Percentiles rank a stretch among this genome's conserved stretches.
These are phyloP conservation scores for Paramecium biaurelia DNA, from an alignment of 73 alveolate species.

Conservation along the genomic window DNA sequence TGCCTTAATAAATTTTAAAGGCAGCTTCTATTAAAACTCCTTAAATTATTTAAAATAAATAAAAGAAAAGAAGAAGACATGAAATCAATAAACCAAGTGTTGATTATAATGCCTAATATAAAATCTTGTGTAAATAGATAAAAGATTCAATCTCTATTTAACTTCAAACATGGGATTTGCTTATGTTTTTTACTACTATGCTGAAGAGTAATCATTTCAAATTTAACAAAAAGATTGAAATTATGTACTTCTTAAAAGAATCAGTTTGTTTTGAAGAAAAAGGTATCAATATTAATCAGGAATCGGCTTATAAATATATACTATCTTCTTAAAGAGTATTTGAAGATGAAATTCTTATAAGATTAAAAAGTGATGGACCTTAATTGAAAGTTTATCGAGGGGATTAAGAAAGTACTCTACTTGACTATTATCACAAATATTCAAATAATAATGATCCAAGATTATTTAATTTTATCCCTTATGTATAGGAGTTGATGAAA, in stretches of 20 bases:
- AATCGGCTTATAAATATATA: conserved; percentile 36
- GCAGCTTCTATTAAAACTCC: background rate
- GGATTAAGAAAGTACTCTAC: background rate
- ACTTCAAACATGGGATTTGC: conserved; percentile 52
- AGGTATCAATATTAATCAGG: conserved; percentile 59
- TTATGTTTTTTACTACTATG: conserved; percentile 6
- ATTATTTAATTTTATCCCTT: conserved; percentile 1
- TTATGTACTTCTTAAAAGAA: conserved; percentile 28
- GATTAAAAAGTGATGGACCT: conserved; percentile 54
- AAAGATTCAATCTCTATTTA: background rate
- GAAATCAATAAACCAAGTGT: background rate
- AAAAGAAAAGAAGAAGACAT: background rate
- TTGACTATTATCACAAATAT: conserved; percentile 19
- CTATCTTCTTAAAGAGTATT: background rate
- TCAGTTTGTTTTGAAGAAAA: conserved; percentile 49
- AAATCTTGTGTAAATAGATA: background rate
- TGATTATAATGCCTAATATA: background rate
- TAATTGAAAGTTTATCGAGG: conserved; percentile 37
- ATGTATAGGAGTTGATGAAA: conserved; percentile 45
- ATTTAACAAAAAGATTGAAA: conserved; percentile 47
- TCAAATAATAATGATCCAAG: background rate
- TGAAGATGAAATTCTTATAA: conserved; percentile 15
- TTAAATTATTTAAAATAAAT: background rate
- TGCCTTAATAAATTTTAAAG: background rate
- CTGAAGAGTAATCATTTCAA: conserved; percentile 1